A percentile compares a stretch with the other conserved stretches of the same genome.
Conservation (phyloP, 306 rosid species). For the Casuarina glauca region DNA sequence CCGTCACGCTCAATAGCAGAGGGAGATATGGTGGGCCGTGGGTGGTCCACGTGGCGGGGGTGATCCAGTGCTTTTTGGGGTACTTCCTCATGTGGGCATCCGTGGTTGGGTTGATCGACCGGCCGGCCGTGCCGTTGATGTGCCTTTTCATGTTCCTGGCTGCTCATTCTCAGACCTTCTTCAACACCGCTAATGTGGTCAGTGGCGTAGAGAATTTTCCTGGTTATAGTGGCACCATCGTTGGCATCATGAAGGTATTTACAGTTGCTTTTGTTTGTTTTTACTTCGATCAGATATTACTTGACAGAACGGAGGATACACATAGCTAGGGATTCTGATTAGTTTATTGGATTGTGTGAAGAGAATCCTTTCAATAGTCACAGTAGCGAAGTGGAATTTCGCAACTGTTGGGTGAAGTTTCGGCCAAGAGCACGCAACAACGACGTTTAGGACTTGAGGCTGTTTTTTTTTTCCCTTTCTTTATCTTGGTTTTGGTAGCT, state of each 20-base stretch:
- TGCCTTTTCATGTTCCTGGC: conserved; percentile 71
- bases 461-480: no score
- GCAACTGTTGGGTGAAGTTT: no score
- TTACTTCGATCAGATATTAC: no score
- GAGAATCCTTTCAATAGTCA: no score
- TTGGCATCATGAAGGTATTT: conserved; percentile 80
- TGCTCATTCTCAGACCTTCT: conserved; percentile 73
- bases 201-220: conserved; percentile 70
- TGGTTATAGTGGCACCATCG: conserved; percentile 69
- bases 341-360: background rate
- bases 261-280: background rate
- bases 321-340: background rate
- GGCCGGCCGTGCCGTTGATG: conserved; percentile 64
- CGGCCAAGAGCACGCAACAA: no score
- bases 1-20: conserved; percentile 38
- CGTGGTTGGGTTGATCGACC: conserved; percentile 55
- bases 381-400: no score
- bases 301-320: no score
- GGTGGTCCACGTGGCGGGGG: conserved; percentile 63
- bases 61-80: conserved; percentile 59
- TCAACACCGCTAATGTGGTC: conserved; percentile 71
- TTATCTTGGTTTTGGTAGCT: no score
- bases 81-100: conserved; percentile 75
- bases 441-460: no score
- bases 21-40: conserved; percentile 65